Conservation (phyloP, 73 alveolate species). For the Breviolum minutum region DNA sequence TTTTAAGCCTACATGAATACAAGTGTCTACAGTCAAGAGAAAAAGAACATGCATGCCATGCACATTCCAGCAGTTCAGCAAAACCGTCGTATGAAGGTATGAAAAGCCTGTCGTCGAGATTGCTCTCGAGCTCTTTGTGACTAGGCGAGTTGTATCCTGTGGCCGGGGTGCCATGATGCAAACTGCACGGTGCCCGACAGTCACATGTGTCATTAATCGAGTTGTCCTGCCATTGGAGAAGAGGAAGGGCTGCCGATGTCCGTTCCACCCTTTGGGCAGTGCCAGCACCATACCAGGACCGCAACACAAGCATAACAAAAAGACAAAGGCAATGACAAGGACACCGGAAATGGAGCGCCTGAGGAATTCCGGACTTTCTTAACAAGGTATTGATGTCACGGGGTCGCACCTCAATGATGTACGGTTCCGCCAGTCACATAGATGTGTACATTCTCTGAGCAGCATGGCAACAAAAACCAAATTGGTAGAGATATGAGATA, state of each 20-base stretch:
- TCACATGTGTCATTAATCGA: not conserved
- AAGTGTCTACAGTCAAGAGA: too few relatives aligned
- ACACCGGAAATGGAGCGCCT: not conserved
- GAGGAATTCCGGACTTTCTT: not conserved
- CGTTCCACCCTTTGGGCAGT: not conserved
- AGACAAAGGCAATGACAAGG: not conserved
- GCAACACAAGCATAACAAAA: not conserved
- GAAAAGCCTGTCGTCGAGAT: conserved; percentile 7
- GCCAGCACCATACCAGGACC: not conserved
- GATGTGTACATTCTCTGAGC: too few relatives aligned
- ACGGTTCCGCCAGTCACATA: too few relatives aligned
- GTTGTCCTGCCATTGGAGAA: not conserved
- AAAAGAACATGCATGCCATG: too few relatives aligned
- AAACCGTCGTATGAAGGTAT: not conserved
- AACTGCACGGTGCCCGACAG: not conserved
- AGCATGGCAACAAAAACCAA: not conserved
- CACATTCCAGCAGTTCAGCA: too few relatives aligned
- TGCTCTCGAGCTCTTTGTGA: not conserved
- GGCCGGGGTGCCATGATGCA: too few relatives aligned
- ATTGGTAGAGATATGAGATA: not conserved
- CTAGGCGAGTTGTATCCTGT: conserved; percentile 11
- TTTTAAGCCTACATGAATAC: too few relatives aligned
- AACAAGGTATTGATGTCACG: conserved; percentile 13
- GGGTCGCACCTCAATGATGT: conserved; percentile 14
- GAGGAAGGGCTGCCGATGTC: conserved; percentile 7